Conservation (phyloP, 345 rosid species). For the Lepidium didymum region DNA sequence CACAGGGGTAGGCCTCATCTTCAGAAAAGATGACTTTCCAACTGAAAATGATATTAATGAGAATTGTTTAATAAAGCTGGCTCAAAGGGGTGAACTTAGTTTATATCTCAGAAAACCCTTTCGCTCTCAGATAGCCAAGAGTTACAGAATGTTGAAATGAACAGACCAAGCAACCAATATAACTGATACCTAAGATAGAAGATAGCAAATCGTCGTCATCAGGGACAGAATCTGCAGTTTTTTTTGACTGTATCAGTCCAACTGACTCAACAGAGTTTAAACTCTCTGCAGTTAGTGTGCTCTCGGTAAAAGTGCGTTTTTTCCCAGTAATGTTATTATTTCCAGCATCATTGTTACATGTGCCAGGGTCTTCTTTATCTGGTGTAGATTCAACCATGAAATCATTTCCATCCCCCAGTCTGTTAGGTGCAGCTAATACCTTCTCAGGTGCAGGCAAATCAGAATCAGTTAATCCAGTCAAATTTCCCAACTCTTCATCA, state of each 20-base stretch:
- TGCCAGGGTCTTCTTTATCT: slow-evolving; percentile 39
- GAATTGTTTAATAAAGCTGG: neutral
- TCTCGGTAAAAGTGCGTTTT: slow-evolving; percentile 71
- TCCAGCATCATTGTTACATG: slow-evolving; percentile 36
- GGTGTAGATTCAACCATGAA: slow-evolving; percentile 57
- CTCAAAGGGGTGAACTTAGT: neutral
- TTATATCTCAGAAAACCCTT: neutral
- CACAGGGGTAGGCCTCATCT: slow-evolving; percentile 70
- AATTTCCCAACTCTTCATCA: slow-evolving; percentile 36
- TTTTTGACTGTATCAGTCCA: slow-evolving; percentile 47
- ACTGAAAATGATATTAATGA: slow-evolving; percentile 37
- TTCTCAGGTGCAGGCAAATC: slow-evolving; percentile 73
- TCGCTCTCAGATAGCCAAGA: neutral
- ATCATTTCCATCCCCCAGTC: slow-evolving; percentile 38
- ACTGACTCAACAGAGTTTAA: slow-evolving; percentile 63
- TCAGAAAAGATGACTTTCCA: slow-evolving; percentile 78
- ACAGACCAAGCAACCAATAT: neutral
- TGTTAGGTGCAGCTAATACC: slow-evolving; percentile 56
- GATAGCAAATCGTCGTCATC: slow-evolving; percentile 92
- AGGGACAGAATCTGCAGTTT: slow-evolving; percentile 65
- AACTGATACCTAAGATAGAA: slow-evolving; percentile 79
- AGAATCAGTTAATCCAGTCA: slow-evolving; percentile 28
- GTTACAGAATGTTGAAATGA: neutral
- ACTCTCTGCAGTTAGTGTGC: slow-evolving; percentile 57
- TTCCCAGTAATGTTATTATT: slow-evolving; percentile 50